phyloP scores from a whole-genome alignment of 2,329 filamentous ascomycete species.

The Dactylella cylindrospora region DNA sequence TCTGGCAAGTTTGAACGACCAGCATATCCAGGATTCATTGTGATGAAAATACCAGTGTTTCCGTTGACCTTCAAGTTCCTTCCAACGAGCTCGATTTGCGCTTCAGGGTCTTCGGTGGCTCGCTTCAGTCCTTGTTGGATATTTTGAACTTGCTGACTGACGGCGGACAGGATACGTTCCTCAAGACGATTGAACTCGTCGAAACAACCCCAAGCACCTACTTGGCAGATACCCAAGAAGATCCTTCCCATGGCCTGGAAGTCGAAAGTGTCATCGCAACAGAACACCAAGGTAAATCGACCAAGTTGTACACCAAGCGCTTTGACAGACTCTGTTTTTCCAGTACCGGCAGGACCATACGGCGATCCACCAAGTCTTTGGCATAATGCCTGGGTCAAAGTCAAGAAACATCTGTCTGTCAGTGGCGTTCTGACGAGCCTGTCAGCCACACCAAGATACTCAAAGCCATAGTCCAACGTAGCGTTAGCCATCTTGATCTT shows the following conservation, averaged over 20 bases:
- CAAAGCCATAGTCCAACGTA: conserved; percentile 91
- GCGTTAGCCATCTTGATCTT: conserved; percentile 97
- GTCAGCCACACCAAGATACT: conserved; percentile 95
- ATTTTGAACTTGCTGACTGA: conserved; percentile 98
- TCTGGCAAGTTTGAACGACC: conserved; percentile 97
- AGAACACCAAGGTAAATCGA: conserved; percentile 97
- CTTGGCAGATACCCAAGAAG: conserved; percentile 97
- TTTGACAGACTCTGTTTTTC: conserved; percentile 99
- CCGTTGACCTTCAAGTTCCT: conserved; percentile 84
- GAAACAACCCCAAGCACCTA: conserved; percentile 99
- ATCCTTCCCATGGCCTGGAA: conserved; percentile 99
- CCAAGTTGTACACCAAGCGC: conserved; percentile 93
- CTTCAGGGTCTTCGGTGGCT: conserved; percentile 74
- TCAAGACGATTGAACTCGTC: conserved; percentile 99
- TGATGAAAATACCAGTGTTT: conserved; percentile 99
- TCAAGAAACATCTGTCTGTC: conserved; percentile 97
- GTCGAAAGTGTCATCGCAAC: conserved; percentile 98
- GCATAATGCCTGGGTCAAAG: conserved; percentile 90
- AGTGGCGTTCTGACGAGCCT: conserved; percentile 93
- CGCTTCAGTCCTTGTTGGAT: conserved; percentile 95
- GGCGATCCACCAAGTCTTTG: conserved; percentile 95
- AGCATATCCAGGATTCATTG: conserved; percentile 99
- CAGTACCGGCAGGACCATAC: conserved; percentile 94
- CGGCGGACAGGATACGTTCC: conserved; percentile 93
- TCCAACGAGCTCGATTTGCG: conserved; percentile 91